Evolutionary conservation across 2,329 filamentous ascomycete genomes (phyloP).

Genomic region (Sphaerostilbella broomeana): DNA sequence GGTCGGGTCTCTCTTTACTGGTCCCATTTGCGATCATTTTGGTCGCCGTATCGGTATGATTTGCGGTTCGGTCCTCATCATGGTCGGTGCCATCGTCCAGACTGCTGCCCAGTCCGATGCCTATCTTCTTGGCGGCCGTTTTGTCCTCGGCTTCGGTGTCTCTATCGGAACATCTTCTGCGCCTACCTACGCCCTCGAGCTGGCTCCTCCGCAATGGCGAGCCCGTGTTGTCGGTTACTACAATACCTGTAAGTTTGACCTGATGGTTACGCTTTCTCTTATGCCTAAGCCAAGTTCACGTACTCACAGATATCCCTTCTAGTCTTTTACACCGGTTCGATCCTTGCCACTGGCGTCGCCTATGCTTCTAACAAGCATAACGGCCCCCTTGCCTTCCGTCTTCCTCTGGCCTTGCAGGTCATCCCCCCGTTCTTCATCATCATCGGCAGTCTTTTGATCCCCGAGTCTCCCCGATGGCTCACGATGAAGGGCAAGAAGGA

Average conservation of each 20-base stretch:
- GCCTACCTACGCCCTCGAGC: slow-evolving; percentile 38
- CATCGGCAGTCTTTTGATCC: slow-evolving; percentile 29
- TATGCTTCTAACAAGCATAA: slow-evolving; percentile 40
- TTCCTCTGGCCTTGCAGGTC: slow-evolving; percentile 34
- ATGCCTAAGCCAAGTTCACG: background rate
- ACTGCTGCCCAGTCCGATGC: slow-evolving; percentile 30
- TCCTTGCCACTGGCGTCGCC: slow-evolving; percentile 47
- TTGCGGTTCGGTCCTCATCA: slow-evolving; percentile 32
- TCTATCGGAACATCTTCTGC: slow-evolving; percentile 34
- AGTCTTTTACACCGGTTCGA: slow-evolving; percentile 40
- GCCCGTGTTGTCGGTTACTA: slow-evolving; percentile 36
- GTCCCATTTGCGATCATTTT: slow-evolving; percentile 34
- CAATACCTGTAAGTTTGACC: slow-evolving; percentile 27
- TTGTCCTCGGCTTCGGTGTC: slow-evolving; percentile 49
- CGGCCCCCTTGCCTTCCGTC: slow-evolving; percentile 28
- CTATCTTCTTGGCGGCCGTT: slow-evolving; percentile 44
- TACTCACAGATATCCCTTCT: background rate
- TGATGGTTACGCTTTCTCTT: background rate
- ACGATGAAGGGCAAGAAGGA: slow-evolving; percentile 32
- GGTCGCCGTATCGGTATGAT: slow-evolving; percentile 38
- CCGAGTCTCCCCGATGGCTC: slow-evolving; percentile 38
- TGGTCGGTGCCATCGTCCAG: slow-evolving; percentile 35
- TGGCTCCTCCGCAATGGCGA: slow-evolving; percentile 48
- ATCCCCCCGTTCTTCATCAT: slow-evolving; percentile 32
- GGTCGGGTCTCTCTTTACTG: slow-evolving; percentile 33